A percentile compares a stretch with the other conserved stretches of the same genome.
These are phyloP conservation scores for Solanum paucissectum DNA, from an alignment of 257 asterid species.

Conservation along the genomic window DNA sequence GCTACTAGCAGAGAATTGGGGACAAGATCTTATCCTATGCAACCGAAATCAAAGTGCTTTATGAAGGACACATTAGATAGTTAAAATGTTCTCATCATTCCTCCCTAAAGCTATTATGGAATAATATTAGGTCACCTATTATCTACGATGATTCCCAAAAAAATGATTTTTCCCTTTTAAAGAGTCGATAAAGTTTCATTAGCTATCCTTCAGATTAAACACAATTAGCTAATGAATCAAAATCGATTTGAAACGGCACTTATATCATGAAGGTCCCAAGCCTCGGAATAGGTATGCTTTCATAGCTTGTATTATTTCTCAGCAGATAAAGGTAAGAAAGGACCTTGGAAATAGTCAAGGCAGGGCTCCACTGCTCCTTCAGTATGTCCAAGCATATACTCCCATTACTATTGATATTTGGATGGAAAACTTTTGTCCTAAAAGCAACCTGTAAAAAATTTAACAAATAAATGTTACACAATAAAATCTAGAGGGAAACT, in stretches of 20 bases:
- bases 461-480: neutral
- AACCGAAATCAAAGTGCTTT: neutral
- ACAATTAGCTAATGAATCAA: neutral
- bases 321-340: neutral
- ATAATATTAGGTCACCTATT: neutral
- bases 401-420: conserved; percentile 5
- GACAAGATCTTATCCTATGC: neutral
- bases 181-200: neutral
- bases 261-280: neutral
- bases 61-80: neutral
- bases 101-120: neutral
- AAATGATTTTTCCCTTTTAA: neutral
- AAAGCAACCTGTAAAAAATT: conserved; percentile 9
- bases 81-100: neutral
- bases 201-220: neutral
- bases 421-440: conserved; percentile 9
- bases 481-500: neutral
- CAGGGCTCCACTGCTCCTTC: conserved; percentile 12
- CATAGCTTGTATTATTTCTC: neutral
- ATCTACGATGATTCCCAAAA: neutral
- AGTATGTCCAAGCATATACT: conserved; percentile 5
- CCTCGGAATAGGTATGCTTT: neutral
- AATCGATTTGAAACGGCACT: neutral
- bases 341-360: conserved; percentile 3
- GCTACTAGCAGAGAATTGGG: neutral